A percentile compares a stretch with the other conserved stretches of the same genome.
phyloP scores from a whole-genome alignment of 495 filamentous ascomycete species.

The Cenococcum geophilum region DNA sequence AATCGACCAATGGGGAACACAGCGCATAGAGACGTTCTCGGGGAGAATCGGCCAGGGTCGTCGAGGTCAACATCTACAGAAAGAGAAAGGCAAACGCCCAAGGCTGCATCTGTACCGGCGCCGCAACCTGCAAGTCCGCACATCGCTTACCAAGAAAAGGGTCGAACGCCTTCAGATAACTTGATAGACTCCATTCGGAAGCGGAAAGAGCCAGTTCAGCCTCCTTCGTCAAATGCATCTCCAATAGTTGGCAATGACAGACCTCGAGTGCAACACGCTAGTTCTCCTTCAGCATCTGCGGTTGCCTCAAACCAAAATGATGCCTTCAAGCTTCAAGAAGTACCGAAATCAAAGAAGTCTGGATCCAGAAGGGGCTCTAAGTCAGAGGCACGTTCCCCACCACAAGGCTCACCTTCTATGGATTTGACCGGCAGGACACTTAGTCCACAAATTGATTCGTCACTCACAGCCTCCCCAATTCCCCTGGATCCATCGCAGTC shows the following conservation, averaged over 20 bases:
- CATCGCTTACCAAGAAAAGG: conserved; percentile 87
- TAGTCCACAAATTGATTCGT: conserved; percentile 18
- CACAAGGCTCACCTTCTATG: conserved; percentile 12
- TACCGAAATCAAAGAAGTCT: conserved; percentile 60
- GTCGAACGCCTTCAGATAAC: conserved; percentile 50
- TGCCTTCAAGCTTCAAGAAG: conserved; percentile 70
- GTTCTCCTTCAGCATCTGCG: conserved; percentile 28
- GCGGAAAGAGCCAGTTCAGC: conserved; percentile 40
- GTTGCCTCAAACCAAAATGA: conserved; percentile 36
- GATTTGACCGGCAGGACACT: conserved; percentile 21
- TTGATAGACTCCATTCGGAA: conserved; percentile 39
- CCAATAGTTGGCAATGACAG: conserved; percentile 42
- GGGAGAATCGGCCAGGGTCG: conserved; percentile 38
- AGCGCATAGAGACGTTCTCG: conserved; percentile 33
- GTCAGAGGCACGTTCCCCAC: conserved; percentile 21
- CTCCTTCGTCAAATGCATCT: conserved; percentile 32
- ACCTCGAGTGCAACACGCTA: conserved; percentile 31
- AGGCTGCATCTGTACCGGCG: no score
- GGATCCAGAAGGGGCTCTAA: conserved; percentile 61
- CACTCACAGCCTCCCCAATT: conserved; percentile 13
- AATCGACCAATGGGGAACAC: conserved; percentile 21
- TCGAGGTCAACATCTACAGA: conserved; percentile 54
- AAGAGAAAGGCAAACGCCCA: conserved; percentile 36
- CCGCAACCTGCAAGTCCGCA: conserved; percentile 63
- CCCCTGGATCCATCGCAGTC: conserved; percentile 9